Conservation (phyloP, 2,329 filamentous ascomycete species). For the Coniochaeta hoffmannii region DNA sequence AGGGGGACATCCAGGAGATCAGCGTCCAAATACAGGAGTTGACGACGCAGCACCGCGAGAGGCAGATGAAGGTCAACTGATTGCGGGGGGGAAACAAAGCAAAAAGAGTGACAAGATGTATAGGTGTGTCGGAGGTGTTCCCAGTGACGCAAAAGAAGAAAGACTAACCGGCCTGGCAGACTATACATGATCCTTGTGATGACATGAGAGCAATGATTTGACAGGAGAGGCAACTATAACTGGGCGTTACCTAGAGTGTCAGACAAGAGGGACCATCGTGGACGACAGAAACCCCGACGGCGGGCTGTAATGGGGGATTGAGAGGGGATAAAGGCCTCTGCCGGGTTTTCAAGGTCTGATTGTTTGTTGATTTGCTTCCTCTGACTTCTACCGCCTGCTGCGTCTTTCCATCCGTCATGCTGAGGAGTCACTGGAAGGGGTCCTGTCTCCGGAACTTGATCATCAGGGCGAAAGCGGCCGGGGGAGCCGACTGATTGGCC, state of each 20-base stretch:
- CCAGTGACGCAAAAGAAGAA: not conserved
- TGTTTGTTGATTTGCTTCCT: not conserved
- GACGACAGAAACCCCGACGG: not conserved
- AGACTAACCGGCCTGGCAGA: not conserved
- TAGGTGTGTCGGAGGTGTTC: not conserved
- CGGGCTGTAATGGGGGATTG: not conserved
- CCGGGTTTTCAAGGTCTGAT: not conserved
- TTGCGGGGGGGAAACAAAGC: not conserved
- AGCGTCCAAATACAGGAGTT: constrained; percentile 49
- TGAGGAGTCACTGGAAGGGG: too few species aligned
- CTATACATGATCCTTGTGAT: not conserved
- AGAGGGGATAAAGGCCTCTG: not conserved
- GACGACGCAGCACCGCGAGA: constrained; percentile 27
- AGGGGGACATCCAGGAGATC: constrained; percentile 61
- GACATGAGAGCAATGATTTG: not conserved
- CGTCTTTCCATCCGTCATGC: not conserved
- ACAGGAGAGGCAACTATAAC: not conserved
- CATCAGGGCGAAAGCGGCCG: not conserved
- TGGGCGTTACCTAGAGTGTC: not conserved
- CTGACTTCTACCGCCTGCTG: not conserved
- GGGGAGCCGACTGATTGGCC: not conserved
- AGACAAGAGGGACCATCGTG: not conserved
- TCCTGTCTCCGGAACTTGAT: not conserved
- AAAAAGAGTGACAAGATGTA: not conserved
- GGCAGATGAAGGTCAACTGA: constrained; percentile 31